Base-by-base conservation (phyloP, 2,329 filamentous ascomycete species). In the Beauveria sp. region DNA sequence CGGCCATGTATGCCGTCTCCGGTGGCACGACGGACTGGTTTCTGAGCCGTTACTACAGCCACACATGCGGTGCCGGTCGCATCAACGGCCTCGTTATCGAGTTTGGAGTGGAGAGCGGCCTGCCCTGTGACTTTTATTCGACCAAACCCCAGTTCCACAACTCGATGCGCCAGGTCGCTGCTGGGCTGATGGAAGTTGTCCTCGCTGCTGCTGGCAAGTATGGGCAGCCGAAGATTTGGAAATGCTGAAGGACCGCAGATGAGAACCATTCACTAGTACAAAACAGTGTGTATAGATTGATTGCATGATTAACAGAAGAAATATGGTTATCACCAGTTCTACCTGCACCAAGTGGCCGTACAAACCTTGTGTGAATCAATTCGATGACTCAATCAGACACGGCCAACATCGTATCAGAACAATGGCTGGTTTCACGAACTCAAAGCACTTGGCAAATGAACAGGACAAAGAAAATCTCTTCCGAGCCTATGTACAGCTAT, bases 141-240 rank as follows among this genome's bases (percentile, higher is more conserved):
- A 75, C 73, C 2, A 66, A 68, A 2, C 65, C 69, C 41, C 71
- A 75, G 67, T 80, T 79, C 64, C 74, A 76, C 62, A 63, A 67
- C 56, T 79, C 74, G 64, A 69, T 82, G 64, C 70, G 73, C 44
- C 77, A 81, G 69, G 76, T 76, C 14, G 73, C 70, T 3, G 73
- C 76, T 5, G 79, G 75, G 0, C 74, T 81, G 66, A 82, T 81
- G 71, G 79, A 83, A 67, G 68, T 80, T 55, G 65, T 76, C 30
- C 61, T 75, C 37, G 63, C 63, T 24, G 72, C 69, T 16, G 71
- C 70, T 8, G 68, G 62, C 16, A 12, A 61, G 40, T 63, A 62
- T 1, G 66, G 62, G 14, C 62, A 64, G 41, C 47, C 48, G 12
- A 63, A 64, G 61, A 63, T 61, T 59, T 65, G 65, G 57, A 65